These are phyloP conservation scores for Pythium scleroteichum DNA, from an alignment of 352 stramenopile genomes.

Conservation along the genomic window DNA sequence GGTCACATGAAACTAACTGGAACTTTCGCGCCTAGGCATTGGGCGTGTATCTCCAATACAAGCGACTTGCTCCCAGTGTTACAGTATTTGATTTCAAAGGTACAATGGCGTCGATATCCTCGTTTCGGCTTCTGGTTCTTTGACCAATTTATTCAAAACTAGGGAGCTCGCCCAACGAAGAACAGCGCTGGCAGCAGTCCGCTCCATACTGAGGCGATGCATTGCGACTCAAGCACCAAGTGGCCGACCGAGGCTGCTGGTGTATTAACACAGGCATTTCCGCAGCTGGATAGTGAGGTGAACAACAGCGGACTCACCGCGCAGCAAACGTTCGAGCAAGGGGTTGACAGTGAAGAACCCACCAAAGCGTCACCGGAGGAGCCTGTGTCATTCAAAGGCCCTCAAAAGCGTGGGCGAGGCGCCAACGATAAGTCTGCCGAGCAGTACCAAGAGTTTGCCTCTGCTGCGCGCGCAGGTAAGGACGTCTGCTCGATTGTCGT, in stretches of 20 bases:
- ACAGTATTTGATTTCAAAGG: slow-evolving; percentile 62
- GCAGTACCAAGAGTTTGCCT: slow-evolving; percentile 46
- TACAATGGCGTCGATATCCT: slow-evolving; percentile 8
- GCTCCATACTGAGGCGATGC: slow-evolving; percentile 76
- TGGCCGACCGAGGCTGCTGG: slow-evolving; percentile 61
- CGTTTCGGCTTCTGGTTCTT: neutral
- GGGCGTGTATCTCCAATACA: slow-evolving; percentile 64
- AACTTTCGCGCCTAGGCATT: slow-evolving; percentile 55
- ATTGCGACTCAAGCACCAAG: slow-evolving; percentile 51
- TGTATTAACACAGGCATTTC: slow-evolving; percentile 48
- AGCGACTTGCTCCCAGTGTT: slow-evolving; percentile 49
- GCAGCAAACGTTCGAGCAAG: slow-evolving; percentile 65
- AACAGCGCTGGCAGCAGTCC: slow-evolving; percentile 63
- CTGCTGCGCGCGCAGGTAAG: slow-evolving; percentile 54
- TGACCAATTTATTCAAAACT: neutral
- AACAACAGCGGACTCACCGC: slow-evolving; percentile 64
- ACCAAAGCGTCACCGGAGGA: slow-evolving; percentile 22
- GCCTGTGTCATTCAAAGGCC: slow-evolving; percentile 10
- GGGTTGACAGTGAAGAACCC: slow-evolving; percentile 56
- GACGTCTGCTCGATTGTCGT: neutral
- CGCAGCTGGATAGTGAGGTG: slow-evolving; percentile 46
- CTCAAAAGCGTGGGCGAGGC: slow-evolving; percentile 15
- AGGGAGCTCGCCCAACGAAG: slow-evolving; percentile 64
- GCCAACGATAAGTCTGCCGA: slow-evolving; percentile 25
- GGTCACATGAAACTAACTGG: too few species aligned